A percentile compares a stretch with the other conserved stretches of the same genome.
These are phyloP conservation scores for Phellinidium pouzarii DNA, from an alignment of 1,284 basidiomycete genomes.

Conservation along the genomic window DNA sequence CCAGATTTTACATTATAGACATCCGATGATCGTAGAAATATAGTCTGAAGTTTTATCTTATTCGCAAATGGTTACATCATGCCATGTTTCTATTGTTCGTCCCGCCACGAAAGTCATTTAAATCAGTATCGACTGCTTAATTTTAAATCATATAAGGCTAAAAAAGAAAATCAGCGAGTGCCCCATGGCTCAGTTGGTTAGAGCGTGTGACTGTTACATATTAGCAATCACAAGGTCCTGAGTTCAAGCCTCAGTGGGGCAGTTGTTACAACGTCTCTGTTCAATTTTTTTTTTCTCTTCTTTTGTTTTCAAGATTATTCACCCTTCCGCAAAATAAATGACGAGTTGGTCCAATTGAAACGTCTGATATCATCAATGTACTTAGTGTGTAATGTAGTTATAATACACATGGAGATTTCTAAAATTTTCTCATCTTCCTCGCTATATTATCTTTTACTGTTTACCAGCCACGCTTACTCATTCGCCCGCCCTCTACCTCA, in stretches of 20 bases:
- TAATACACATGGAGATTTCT: not conserved
- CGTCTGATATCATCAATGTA: too few species aligned
- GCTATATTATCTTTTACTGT: not conserved
- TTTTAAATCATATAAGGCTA: not conserved
- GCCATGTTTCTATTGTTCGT: too few species aligned
- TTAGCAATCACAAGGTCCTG: slow-evolving; percentile 15
- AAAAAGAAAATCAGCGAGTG: not conserved
- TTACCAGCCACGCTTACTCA: slow-evolving; percentile 46
- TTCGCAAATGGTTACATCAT: too few species aligned
- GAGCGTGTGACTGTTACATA: slow-evolving; percentile 18
- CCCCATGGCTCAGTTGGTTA: slow-evolving; percentile 19
- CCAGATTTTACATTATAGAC: too few species aligned
- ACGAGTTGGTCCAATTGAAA: too few species aligned
- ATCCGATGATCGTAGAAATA: too few species aligned
- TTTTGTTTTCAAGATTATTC: not conserved
- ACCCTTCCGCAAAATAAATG: not conserved
- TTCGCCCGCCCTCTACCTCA: slow-evolving; percentile 57
- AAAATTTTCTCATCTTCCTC: not conserved
- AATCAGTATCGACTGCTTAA: too few species aligned
- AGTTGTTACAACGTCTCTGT: not conserved
- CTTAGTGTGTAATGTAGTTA: not conserved
- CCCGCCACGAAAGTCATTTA: too few species aligned
- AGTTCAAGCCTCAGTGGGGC: slow-evolving; percentile 19
- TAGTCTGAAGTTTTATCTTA: too few species aligned
- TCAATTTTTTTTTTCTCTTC: not conserved